phyloP scores from a whole-genome alignment of 441 rosid genomes.

The Erodium trifolium region DNA sequence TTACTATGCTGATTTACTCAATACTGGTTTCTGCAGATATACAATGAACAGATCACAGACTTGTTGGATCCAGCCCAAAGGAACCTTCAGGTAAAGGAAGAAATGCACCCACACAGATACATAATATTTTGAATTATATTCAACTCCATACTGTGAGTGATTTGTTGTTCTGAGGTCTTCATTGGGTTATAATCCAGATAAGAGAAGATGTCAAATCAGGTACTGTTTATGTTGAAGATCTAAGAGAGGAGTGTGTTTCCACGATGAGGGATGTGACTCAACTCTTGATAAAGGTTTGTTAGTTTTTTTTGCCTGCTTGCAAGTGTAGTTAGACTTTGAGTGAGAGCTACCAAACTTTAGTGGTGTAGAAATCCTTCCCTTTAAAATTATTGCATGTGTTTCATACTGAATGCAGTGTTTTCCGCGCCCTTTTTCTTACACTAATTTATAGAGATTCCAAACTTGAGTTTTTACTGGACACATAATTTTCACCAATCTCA shows the following conservation, averaged over 20 bases:
- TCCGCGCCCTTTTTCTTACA: not conserved
- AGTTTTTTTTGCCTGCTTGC: constrained; percentile 3
- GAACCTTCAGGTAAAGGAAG: constrained; percentile 64
- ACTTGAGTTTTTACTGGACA: not conserved
- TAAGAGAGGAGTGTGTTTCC: constrained; percentile 70
- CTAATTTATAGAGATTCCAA: not conserved
- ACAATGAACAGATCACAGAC: constrained; percentile 98
- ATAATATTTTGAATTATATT: not conserved
- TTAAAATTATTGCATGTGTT: not conserved
- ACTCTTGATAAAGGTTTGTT: constrained; percentile 70
- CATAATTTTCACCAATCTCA: constrained; percentile 1
- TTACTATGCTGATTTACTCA: constrained; percentile 9
- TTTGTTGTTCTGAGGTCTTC: constrained; percentile 13
- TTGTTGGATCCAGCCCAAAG: constrained; percentile 82
- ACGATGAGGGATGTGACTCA: constrained; percentile 75
- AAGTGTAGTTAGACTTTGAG: constrained; percentile 11
- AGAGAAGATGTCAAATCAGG: constrained; percentile 96
- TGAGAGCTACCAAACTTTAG: not conserved
- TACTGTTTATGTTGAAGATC: constrained; percentile 74
- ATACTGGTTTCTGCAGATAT: constrained; percentile 54
- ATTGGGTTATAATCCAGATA: constrained; percentile 42
- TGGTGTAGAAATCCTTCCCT: not conserved
- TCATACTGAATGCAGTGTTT: not conserved
- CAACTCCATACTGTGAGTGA: constrained; percentile 5
- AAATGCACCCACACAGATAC: not conserved